Evolutionary conservation across 495 filamentous ascomycete species (phyloP), one percentile per base, ranked within the genome.

Genomic region (Friedmanniomyces simplex): DNA sequence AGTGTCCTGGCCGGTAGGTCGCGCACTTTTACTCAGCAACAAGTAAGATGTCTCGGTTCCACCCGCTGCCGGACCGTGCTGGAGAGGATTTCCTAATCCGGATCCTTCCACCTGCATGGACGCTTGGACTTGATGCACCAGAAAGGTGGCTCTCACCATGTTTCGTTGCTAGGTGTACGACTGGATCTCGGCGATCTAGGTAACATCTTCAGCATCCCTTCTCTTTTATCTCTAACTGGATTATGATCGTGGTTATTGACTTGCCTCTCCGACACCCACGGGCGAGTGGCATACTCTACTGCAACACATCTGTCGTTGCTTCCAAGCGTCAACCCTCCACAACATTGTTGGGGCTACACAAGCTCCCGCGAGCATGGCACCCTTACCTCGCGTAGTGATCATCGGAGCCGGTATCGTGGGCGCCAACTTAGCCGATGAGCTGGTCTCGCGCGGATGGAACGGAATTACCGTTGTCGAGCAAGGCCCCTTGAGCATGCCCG

Each of bases 361-460:
- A 25, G 26, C 18, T 50, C 26, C 34, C 20, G n/a, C 22, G 4
- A 52, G 37, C 34, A 55, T 55, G 53, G 39, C 53, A 14, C 42
- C 43, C 25, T 46, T 32, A 28, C 51, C 25, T 63, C 66, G 68
- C 26, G 72, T 77, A 22, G 74, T 79, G 47, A 78, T 79, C 42
- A 78, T 79, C 59, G 76, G 76, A 24, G 76, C 76, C 32, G 76
- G 76, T 6, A 79, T 79, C 52, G 76, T 79, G 22, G 76, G 76
- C 46, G 71, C 73, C 48, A 79, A 79, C 54, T 54, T 79, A 25
- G 76, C 76, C 36, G 76, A 79, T 58, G 76, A 79, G 68, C 68
- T 79, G 49, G 69, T 76, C 58, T 68, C 69, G 20, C 73, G 73
- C 18, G 76, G 76, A 68, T 77, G 76, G 72, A 70, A 51, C 14